phyloP scores from a whole-genome alignment of 169 alveolate species.

The Plasmodium gonderi region DNA sequence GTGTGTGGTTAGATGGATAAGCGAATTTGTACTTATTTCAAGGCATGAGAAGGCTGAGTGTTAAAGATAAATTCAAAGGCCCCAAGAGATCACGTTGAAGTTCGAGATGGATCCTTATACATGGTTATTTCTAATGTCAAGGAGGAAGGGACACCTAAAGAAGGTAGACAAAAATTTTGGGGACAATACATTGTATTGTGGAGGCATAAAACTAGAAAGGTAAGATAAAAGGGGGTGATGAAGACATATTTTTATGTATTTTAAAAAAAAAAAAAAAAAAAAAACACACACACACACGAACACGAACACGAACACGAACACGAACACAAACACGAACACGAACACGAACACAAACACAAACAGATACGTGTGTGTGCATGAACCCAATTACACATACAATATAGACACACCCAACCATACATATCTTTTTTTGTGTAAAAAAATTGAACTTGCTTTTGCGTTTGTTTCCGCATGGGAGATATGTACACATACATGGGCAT shows the following conservation, averaged over 20 bases:
- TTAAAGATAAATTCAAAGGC: not conserved
- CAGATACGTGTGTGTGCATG: not conserved
- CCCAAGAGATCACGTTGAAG: not conserved
- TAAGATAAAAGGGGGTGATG: too few relatives aligned
- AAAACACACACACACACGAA: not conserved
- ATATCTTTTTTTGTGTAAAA: not conserved
- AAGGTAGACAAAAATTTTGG: too few relatives aligned
- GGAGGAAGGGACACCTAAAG: too few relatives aligned
- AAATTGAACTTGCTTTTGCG: not conserved
- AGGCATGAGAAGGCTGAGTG: not conserved
- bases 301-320: too few relatives aligned
- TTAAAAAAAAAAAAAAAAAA: not conserved
- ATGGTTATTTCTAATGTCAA: too few relatives aligned
- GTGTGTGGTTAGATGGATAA: not conserved
- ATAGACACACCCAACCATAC: too few relatives aligned
- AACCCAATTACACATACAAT: not conserved
- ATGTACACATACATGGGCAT: slow-evolving; percentile 3
- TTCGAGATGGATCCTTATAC: not conserved
- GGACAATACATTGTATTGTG: too few relatives aligned
- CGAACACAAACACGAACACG: too few relatives aligned
- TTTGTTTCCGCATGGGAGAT: not conserved
- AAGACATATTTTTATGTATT: too few relatives aligned
- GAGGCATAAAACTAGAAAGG: too few relatives aligned
- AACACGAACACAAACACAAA: not conserved
- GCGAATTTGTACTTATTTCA: not conserved